Conservation (phyloP, 2,329 filamentous ascomycete genomes). For the Scedosporium minutisporum region DNA sequence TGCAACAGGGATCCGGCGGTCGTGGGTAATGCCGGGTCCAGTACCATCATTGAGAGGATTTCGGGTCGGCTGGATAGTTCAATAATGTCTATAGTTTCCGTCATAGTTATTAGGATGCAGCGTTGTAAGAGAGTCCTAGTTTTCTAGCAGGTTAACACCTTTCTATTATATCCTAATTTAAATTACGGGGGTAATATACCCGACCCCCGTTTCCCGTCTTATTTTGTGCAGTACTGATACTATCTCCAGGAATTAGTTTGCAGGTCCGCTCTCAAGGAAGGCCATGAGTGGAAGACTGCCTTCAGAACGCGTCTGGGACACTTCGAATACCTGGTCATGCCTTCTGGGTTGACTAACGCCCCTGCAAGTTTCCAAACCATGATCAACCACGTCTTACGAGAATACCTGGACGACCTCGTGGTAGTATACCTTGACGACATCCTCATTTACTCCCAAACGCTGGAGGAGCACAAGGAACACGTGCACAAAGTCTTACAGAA, state of each 20-base stretch:
- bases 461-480: conserved; percentile 7
- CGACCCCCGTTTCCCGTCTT: too few species aligned
- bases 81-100: too few species aligned
- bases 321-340: conserved; percentile 6
- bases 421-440: conserved; percentile 12
- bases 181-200: too few species aligned
- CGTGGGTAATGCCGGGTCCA: too few species aligned
- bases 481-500: not conserved
- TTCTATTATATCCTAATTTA: too few species aligned
- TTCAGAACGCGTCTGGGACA: conserved; percentile 9
- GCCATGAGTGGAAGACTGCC: conserved; percentile 8
- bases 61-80: too few species aligned
- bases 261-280: conserved; percentile 8
- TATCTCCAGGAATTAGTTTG: conserved; percentile 3
- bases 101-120: too few species aligned
- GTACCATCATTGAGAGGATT: too few species aligned
- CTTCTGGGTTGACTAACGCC: not conserved
- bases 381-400: not conserved
- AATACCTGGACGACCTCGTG: conserved; percentile 7
- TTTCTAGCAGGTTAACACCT: too few species aligned
- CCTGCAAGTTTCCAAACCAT: not conserved
- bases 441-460: conserved; percentile 8
- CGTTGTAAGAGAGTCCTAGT: too few species aligned
- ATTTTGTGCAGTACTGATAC: too few species aligned
- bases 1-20: too few species aligned